Conservation (phyloP, 257 asterid genomes). For the Sherardia arvensis region DNA sequence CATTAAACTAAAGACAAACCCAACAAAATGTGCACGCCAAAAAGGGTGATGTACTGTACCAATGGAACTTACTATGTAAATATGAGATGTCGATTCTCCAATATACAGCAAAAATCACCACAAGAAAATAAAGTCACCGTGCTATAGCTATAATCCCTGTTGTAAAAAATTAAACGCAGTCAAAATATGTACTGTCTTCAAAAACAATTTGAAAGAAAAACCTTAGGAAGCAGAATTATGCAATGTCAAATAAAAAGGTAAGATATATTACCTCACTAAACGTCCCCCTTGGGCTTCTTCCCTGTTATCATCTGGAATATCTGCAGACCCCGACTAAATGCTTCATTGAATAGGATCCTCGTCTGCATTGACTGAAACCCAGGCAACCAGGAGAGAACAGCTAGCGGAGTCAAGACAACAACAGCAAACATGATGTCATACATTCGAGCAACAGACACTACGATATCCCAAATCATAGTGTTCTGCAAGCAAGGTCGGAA, state of each 20-base stretch:
- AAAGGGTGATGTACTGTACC: no score
- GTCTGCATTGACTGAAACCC: conserved; percentile 99
- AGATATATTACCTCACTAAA: conserved; percentile 41
- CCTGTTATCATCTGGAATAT: conserved; percentile 92
- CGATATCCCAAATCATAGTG: conserved; percentile 57
- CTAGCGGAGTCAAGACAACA: conserved; percentile 78
- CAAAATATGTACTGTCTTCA: background rate
- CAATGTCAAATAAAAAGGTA: background rate
- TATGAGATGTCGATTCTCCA: conserved; percentile 5
- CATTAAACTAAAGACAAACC: no score
- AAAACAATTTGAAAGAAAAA: background rate
- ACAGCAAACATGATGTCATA: conserved; percentile 92
- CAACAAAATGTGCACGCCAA: no score
- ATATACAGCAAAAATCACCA: conserved; percentile 4
- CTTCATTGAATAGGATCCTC: conserved; percentile 89
- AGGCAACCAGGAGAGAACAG: conserved; percentile 89
- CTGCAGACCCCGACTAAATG: conserved; percentile 93
- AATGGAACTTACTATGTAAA: background rate
- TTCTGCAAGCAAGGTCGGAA: conserved; percentile 59
- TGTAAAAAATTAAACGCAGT: background rate
- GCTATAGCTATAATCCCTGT: no score
- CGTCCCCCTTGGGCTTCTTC: conserved; percentile 60
- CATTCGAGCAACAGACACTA: conserved; percentile 66
- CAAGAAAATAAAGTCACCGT: background rate
- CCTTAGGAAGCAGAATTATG: background rate